These are phyloP conservation scores for Ascochyta fabae DNA, from an alignment of 2,329 filamentous ascomycete species.

Conservation along the genomic window DNA sequence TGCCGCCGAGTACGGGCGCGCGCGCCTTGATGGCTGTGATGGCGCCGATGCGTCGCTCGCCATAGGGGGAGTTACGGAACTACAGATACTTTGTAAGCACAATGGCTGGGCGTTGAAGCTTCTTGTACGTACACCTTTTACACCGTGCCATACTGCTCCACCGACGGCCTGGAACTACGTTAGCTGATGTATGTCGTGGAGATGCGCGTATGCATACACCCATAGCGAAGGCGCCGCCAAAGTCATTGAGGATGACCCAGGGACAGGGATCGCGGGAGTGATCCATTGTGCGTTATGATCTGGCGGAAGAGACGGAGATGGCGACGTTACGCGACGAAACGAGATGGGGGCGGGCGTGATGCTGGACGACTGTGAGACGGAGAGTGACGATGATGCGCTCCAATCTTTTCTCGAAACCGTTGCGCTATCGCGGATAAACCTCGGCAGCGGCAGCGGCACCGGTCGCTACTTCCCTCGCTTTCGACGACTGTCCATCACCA, in stretches of 20 bases:
- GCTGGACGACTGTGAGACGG: conserved; percentile 22
- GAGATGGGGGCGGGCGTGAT: conserved; percentile 23
- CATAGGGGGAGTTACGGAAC: conserved; percentile 64
- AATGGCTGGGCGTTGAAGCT: neutral
- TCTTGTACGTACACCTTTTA: conserved; percentile 77
- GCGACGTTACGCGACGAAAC: conserved; percentile 41
- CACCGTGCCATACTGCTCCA: conserved; percentile 83
- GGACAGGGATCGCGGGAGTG: conserved; percentile 96
- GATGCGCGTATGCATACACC: conserved; percentile 68
- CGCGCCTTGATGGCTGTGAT: conserved; percentile 97
- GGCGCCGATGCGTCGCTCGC: conserved; percentile 91
- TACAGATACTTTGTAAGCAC: conserved; percentile 22
- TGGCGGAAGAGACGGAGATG: neutral
- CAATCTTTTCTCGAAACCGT: conserved; percentile 38
- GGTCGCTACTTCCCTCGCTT: conserved; percentile 4
- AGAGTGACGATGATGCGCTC: conserved; percentile 35
- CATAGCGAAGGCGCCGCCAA: conserved; percentile 96
- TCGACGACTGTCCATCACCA: conserved; percentile 11
- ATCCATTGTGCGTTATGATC: conserved; percentile 68
- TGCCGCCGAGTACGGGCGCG: conserved; percentile 93
- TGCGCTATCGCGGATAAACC: conserved; percentile 27
- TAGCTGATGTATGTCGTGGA: conserved; percentile 14
- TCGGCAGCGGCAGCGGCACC: conserved; percentile 24
- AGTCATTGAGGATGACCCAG: conserved; percentile 95
- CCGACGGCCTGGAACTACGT: conserved; percentile 48